Conservation (phyloP, 352 stramenopile genomes). For the Elongisporangium prolatum region DNA sequence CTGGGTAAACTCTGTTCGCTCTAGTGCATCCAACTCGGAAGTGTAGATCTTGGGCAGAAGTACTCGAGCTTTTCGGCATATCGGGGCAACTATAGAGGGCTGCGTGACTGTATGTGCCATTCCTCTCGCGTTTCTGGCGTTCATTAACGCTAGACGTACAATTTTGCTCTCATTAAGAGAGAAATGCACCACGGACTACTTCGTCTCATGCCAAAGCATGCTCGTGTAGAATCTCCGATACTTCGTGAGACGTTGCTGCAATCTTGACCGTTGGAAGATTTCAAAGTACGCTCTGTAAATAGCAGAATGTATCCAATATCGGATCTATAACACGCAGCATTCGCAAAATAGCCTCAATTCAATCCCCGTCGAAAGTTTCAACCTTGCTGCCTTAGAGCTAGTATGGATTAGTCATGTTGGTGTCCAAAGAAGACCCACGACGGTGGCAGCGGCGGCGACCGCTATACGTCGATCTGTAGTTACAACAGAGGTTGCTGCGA, state of each 20-base stretch:
- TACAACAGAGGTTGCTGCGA: too few relatives aligned
- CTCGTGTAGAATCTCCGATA: neutral
- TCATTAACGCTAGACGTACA: too few relatives aligned
- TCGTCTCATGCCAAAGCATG: neutral
- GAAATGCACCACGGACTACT: neutral
- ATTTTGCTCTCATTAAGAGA: too few relatives aligned
- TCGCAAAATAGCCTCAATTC: too few relatives aligned
- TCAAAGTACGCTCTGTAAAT: neutral
- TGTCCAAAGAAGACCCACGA: too few relatives aligned
- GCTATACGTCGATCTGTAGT: too few relatives aligned
- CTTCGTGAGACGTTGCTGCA: neutral
- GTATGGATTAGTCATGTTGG: too few relatives aligned
- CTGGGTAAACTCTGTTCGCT: slow-evolving; percentile 32
- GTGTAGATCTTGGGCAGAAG: slow-evolving; percentile 35
- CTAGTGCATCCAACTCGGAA: slow-evolving; percentile 45
- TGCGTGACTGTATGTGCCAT: slow-evolving; percentile 7
- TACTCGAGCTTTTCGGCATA: slow-evolving; percentile 23
- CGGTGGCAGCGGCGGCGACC: too few relatives aligned
- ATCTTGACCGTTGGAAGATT: neutral
- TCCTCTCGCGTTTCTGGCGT: neutral
- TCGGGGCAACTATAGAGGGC: slow-evolving; percentile 4
- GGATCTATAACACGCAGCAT: too few relatives aligned
- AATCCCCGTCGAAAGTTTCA: too few relatives aligned
- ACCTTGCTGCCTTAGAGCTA: too few relatives aligned
- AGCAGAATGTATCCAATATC: neutral